Base-by-base conservation (phyloP, 2,329 filamentous ascomycete species). In the Colletotrichum melonis region DNA sequence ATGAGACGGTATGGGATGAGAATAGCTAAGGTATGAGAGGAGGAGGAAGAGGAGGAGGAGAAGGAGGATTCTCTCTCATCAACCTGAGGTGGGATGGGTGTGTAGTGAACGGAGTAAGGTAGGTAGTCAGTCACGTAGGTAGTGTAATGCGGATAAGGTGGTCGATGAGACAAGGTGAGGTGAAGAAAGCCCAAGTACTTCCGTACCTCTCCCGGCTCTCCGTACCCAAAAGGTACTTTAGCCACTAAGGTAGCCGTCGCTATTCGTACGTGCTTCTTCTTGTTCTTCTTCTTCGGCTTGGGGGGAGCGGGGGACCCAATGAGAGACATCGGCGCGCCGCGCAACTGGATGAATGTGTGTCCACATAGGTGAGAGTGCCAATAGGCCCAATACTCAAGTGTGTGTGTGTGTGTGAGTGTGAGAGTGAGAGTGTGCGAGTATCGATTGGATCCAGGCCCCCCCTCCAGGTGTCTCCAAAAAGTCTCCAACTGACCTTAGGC, bases 31-130 rank as follows among this genome's bases (percentile, higher is more conserved):
- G 65, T 58, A 72, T 59, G 52, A 42, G 24, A 24, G 30, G 52
- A 42, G 24, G 16, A 49, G 24, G 38, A 49, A 38, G 22, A 30
- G 38, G 35, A 46, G 16, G 24, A 30, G 38, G 49, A n/a, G 38
- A 26, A 55, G 57, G 38, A 59, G 64, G 32, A 16, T 62, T 28
- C n/a, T 69, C n/a, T 69, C 30, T 73, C 26, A 57, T 62, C 35
- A 57, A 66, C 46, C 56, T 24, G 62, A 71, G 55, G 67, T 73
- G 67, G 71, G 71, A 71, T 62, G 71, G 71, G 56, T 30, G 69
- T 72, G 58, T 16, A 22, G 42, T 49, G 38, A 42, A 42, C 5
- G 38, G 38, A 42, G 38, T 22, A 35, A 35, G 32, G 32, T 32
- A 32, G 30, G 9, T 35, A 12, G 32, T 12, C 32, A 35, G 32